These are phyloP conservation scores for Neopestalotiopsis sp. DNA, from an alignment of 2,329 filamentous ascomycete genomes.

Conservation along the genomic window DNA sequence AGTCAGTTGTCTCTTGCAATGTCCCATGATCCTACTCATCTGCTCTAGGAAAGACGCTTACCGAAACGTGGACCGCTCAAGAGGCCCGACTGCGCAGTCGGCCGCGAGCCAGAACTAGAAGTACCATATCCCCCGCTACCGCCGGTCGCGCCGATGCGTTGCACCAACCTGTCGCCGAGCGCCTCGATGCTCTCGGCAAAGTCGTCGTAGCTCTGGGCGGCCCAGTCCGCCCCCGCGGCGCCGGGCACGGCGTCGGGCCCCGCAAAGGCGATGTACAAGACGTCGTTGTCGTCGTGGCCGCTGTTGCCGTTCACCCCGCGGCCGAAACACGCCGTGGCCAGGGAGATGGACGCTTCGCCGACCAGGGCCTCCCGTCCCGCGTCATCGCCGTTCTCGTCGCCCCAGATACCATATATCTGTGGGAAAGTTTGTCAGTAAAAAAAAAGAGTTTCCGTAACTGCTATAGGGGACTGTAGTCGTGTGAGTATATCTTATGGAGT, in stretches of 20 bases:
- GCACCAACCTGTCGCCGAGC: neutral
- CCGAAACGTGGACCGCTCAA: neutral
- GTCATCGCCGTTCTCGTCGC: slow-evolving; percentile 10
- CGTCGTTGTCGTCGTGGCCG: slow-evolving; percentile 7
- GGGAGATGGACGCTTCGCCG: slow-evolving; percentile 3
- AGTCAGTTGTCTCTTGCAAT: neutral
- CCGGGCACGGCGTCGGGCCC: slow-evolving; percentile 5
- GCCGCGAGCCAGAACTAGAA: neutral
- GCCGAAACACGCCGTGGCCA: slow-evolving; percentile 7
- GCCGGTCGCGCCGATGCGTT: neutral
- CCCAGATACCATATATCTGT: slow-evolving; percentile 12
- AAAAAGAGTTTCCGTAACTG: too few species aligned
- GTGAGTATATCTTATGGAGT: neutral
- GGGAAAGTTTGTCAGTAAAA: neutral
- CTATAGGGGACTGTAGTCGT: too few species aligned
- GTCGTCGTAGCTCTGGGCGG: neutral
- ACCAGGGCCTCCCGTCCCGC: neutral
- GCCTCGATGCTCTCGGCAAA: slow-evolving; percentile 7
- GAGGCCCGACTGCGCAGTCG: neutral
- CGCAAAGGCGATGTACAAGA: slow-evolving; percentile 5
- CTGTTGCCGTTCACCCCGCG: neutral
- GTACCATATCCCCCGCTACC: neutral
- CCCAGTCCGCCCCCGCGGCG: slow-evolving; percentile 6
- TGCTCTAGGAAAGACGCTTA: neutral
- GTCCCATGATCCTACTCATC: neutral